Evolutionary conservation across 2,329 filamentous ascomycete genomes (phyloP).

Genomic region (Diaporthe sp.): DNA sequence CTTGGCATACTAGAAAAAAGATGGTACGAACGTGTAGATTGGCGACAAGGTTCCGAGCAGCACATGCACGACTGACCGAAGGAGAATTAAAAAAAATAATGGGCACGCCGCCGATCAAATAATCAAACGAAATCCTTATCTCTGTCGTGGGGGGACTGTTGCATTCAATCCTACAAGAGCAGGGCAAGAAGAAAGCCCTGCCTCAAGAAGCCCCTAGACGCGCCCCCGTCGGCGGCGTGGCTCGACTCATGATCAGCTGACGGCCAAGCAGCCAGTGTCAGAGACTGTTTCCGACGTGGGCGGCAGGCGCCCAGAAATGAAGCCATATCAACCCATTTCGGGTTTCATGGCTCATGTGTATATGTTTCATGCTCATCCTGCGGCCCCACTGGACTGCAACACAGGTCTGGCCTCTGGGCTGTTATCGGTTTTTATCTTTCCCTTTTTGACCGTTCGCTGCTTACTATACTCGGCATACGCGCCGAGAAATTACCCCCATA

Average conservation of each 20-base stretch:
- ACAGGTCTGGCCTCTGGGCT: neutral
- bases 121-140: neutral
- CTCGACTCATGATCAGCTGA: conserved; percentile 33
- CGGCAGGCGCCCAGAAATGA: conserved; percentile 16
- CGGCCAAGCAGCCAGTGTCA: conserved; percentile 29
- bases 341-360: conserved; percentile 21
- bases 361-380: conserved; percentile 31
- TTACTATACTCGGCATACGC: neutral
- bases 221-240: conserved; percentile 24
- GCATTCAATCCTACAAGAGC: neutral
- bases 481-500: neutral
- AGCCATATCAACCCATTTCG: conserved; percentile 30
- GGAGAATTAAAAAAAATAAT: neutral
- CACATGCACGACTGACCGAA: neutral
- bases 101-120: conserved; percentile 14
- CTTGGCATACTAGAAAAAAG: conserved; percentile 1
- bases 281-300: conserved; percentile 28
- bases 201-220: neutral
- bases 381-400: conserved; percentile 16
- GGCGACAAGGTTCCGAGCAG: neutral
- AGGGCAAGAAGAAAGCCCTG: no score
- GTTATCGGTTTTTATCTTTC: neutral
- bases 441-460: neutral
- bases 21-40: neutral
- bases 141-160: neutral